Evolutionary conservation across 495 filamentous ascomycete species (phyloP).

Genomic region (Immersiella caudata): DNA sequence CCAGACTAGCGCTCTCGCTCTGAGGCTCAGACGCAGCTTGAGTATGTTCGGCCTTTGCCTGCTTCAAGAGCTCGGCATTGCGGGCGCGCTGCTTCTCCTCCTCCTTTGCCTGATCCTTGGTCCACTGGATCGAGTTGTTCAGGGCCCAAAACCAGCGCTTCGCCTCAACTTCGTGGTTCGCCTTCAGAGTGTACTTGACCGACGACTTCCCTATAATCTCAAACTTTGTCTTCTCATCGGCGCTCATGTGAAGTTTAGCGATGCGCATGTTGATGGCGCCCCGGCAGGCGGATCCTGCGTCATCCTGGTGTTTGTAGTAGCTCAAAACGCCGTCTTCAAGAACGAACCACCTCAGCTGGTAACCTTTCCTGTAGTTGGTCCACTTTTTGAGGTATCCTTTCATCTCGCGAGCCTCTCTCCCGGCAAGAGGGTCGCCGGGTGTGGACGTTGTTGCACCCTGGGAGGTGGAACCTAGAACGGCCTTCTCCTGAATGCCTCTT

Average conservation of each 20-base stretch:
- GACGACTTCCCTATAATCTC: constrained; percentile 97
- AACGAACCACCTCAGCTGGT: constrained; percentile 97
- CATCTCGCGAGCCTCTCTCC: constrained; percentile 92
- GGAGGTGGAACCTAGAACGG: constrained; percentile 76
- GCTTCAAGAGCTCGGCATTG: constrained; percentile 73
- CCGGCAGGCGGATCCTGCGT: constrained; percentile 88
- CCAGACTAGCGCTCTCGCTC: constrained; percentile 55
- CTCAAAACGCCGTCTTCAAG: constrained; percentile 96
- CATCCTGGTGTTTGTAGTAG: constrained; percentile 99
- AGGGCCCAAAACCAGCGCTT: constrained; percentile 97
- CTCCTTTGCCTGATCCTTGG: constrained; percentile 93
- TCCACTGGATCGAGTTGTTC: constrained; percentile 98
- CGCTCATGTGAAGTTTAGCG: constrained; percentile 89
- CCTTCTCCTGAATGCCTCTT: constrained; percentile 93
- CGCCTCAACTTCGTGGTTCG: constrained; percentile 91
- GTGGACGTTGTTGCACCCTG: constrained; percentile 59
- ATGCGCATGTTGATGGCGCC: constrained; percentile 99
- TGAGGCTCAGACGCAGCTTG: constrained; percentile 44
- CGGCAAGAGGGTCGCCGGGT: constrained; percentile 66
- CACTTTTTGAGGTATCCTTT: constrained; percentile 98
- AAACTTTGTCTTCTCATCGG: constrained; percentile 94
- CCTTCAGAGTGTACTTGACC: constrained; percentile 97
- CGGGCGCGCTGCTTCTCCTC: constrained; percentile 74
- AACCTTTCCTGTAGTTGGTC: constrained; percentile 97
- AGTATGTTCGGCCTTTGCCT: constrained; percentile 56